Conservation (phyloP, 805 yeast species). For the Grigorovia yakushimaensis region DNA sequence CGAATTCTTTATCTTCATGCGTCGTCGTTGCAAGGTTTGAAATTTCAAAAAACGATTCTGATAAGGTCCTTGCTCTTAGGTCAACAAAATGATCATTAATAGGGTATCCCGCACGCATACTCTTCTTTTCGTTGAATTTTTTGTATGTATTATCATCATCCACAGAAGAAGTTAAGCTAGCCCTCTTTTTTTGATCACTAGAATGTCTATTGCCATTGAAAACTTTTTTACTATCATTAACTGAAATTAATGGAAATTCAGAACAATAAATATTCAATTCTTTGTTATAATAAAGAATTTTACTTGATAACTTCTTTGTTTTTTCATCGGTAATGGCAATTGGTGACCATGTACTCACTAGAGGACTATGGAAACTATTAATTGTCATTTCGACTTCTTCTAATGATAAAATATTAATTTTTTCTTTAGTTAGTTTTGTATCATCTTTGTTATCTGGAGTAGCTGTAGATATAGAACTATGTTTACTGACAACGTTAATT, state of each 20-base stretch:
- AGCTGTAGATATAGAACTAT: not conserved
- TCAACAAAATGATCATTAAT: conserved; percentile 23
- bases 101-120: conserved; percentile 16
- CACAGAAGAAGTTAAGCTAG: conserved; percentile 7
- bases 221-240: conserved; percentile 19
- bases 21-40: not conserved
- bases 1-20: not conserved
- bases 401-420: conserved; percentile 24
- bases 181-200: not conserved
- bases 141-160: conserved; percentile 6
- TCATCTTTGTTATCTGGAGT: not conserved
- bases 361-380: conserved; percentile 26
- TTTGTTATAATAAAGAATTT: conserved; percentile 49
- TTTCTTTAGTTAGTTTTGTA: conserved; percentile 1
- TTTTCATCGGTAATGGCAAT: conserved; percentile 33
- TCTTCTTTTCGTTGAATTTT: not conserved
- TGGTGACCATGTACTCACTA: conserved; percentile 51
- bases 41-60: conserved; percentile 6
- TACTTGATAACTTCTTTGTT: conserved; percentile 26
- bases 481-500: not conserved
- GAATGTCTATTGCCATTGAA: not conserved
- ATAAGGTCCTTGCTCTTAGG: conserved; percentile 21
- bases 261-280: conserved; percentile 51
- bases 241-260: conserved; percentile 42
- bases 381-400: conserved; percentile 32